phyloP scores from a whole-genome alignment of 2,329 filamentous ascomycete genomes.

The Helotiales sp. region DNA sequence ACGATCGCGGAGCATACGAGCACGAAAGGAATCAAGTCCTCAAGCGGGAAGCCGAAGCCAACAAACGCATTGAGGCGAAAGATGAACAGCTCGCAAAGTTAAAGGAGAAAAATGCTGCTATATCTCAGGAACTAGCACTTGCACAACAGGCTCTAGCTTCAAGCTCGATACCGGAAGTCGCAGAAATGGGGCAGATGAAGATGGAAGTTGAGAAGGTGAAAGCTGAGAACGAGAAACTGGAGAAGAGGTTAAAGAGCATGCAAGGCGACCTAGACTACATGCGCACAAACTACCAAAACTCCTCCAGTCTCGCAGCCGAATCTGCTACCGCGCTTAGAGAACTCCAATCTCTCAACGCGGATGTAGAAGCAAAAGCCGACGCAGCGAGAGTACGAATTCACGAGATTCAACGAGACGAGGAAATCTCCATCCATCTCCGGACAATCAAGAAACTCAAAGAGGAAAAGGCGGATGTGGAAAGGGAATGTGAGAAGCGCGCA shows the following conservation, averaged over 20 bases:
- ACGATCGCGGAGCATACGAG: slow-evolving; percentile 52
- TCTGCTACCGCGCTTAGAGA: slow-evolving; percentile 16
- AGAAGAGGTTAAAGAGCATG: slow-evolving; percentile 21
- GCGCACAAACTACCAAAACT: slow-evolving; percentile 31
- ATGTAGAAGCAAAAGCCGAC: slow-evolving; percentile 24
- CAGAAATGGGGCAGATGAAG: slow-evolving; percentile 42
- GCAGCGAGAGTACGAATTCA: slow-evolving; percentile 31
- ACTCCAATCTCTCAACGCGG: slow-evolving; percentile 19
- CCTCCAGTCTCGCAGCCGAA: slow-evolving; percentile 26
- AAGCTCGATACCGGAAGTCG: slow-evolving; percentile 40
- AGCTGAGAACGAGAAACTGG: slow-evolving; percentile 23
- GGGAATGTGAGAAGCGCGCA: slow-evolving; percentile 40
- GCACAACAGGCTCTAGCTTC: slow-evolving; percentile 18
- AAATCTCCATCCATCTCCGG: slow-evolving; percentile 19
- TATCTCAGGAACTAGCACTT: slow-evolving; percentile 31
- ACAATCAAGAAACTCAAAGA: slow-evolving; percentile 37
- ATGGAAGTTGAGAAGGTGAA: slow-evolving; percentile 33
- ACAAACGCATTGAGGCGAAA: slow-evolving; percentile 22
- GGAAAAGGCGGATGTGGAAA: slow-evolving; percentile 35
- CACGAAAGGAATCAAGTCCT: slow-evolving; percentile 36
- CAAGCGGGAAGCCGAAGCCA: slow-evolving; percentile 16
- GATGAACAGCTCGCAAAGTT: slow-evolving; percentile 27
- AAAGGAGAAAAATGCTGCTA: slow-evolving; percentile 21
- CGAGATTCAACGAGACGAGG: slow-evolving; percentile 26
- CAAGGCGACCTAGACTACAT: slow-evolving; percentile 33